These are phyloP conservation scores for Phlebiopsis flavidoalba DNA, from an alignment of 768 basidiomycete genomes.

Conservation along the genomic window DNA sequence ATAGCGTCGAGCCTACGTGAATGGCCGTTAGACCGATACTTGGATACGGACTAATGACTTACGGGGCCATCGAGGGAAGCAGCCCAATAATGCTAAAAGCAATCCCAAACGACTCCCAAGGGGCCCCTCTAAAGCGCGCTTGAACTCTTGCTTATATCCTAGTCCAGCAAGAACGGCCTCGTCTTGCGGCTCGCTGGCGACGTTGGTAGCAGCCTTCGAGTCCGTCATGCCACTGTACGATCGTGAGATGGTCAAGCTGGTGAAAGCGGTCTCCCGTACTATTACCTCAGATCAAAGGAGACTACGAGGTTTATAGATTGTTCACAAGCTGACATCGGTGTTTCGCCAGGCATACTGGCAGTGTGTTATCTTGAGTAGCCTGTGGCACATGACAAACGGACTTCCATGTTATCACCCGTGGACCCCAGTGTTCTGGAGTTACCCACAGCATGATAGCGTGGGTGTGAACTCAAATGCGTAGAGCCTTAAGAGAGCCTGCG, in stretches of 20 bases:
- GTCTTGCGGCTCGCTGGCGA: constrained; percentile 18
- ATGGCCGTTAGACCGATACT: background rate
- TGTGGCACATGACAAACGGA: background rate
- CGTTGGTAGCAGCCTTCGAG: background rate
- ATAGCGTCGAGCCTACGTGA: constrained; percentile 36
- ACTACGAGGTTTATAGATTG: background rate
- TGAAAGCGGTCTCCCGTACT: background rate
- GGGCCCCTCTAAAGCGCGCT: constrained; percentile 22
- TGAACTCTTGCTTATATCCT: constrained; percentile 50
- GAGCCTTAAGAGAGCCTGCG: background rate
- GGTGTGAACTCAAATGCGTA: background rate
- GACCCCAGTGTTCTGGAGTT: background rate
- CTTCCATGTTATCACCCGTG: background rate
- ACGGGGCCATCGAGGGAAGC: constrained; percentile 63
- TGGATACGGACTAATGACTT: constrained; percentile 17
- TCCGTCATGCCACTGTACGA: background rate
- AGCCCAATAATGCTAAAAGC: constrained; percentile 70
- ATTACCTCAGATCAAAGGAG: background rate
- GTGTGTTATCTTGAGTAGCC: background rate
- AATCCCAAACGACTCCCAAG: constrained; percentile 59
- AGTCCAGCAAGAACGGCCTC: constrained; percentile 36
- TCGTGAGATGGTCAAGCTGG: background rate
- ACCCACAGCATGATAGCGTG: background rate
- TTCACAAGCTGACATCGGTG: background rate
- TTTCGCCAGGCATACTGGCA: background rate